Base-by-base conservation (phyloP, 495 filamentous ascomycete species). In the Trichoderma reesei region DNA sequence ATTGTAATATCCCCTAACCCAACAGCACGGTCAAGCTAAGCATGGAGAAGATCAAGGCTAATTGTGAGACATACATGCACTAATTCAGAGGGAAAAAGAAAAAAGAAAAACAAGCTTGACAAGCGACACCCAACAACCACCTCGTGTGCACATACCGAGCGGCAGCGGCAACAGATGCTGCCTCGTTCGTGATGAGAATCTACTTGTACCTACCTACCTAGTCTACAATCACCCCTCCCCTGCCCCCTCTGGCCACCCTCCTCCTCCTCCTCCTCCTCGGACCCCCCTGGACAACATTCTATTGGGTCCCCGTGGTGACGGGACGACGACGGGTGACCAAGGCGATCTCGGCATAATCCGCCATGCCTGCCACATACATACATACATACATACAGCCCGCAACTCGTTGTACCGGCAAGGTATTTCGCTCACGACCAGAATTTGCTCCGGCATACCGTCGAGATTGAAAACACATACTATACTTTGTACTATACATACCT, bases 311-410 rank as follows among this genome's bases (percentile, higher is more conserved):
- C 26, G 26, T 56, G 51, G 26, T 56, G 51, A 56, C 34, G n/a
- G 44, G 44, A n/a, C 34, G 51, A 10, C 34, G 51, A 56, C 34
- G 44, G 44, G 44, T 48, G 31, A 56, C 34, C 51, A 34, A 56
- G 26, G 51, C 51, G 51, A 56, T 56, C 51, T 56, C 51, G 51
- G 51, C 51, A 56, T 56, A 33, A 56, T 56, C 51, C 51, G 51
- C 51, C 16, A 34, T 31, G 33, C 34, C 51, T 31, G 48, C 34
- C 44, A 9, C 51, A 33, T 26, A 20, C 51, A n/a, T n/a, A n/a
- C n/a, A n/a, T 26, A 31, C 51, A 20, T 26, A 26, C 16, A 34
- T 56, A 33, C 34, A 8, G 9, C 51, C 34, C 51, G 14, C 26
- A 6, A 20, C 42, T n/a, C 14, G 42, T 44, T 14, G 42, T 44